phyloP scores from a whole-genome alignment of 345 rosid species.

The Odontarrhena argentea region DNA sequence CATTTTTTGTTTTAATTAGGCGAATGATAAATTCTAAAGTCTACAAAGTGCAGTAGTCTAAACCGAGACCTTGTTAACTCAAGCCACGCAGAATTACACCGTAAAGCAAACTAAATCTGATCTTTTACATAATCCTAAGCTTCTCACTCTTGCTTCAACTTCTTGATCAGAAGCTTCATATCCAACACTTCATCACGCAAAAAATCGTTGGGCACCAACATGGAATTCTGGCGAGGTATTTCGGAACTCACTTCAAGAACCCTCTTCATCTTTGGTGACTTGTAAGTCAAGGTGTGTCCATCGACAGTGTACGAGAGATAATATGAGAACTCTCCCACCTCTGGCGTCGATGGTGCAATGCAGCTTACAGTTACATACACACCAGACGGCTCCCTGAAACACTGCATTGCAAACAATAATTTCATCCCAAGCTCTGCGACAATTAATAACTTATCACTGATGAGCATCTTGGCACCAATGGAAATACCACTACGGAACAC shows the following conservation, averaged over 20 bases:
- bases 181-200: constrained; percentile 2
- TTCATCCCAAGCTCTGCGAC: fast-evolving
- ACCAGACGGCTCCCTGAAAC: background rate
- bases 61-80: too few relatives aligned
- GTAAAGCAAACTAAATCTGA: too few relatives aligned
- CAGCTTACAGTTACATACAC: constrained; percentile 4
- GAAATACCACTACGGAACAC: background rate
- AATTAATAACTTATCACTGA: background rate
- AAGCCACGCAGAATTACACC: too few relatives aligned
- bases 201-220: constrained; percentile 12
- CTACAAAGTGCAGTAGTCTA: too few relatives aligned
- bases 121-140: too few relatives aligned
- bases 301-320: background rate
- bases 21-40: too few relatives aligned
- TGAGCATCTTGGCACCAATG: background rate
- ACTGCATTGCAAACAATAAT: background rate
- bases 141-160: too few relatives aligned
- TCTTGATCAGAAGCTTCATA: background rate
- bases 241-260: background rate
- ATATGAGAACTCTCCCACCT: background rate
- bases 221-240: background rate
- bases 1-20: too few relatives aligned
- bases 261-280: background rate
- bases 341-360: constrained; percentile 6
- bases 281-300: background rate